Percentiles rank a stretch among this genome's conserved stretches.
These are phyloP conservation scores for Penicillium sp. DNA, from an alignment of 2,329 filamentous ascomycete genomes.

Conservation along the genomic window DNA sequence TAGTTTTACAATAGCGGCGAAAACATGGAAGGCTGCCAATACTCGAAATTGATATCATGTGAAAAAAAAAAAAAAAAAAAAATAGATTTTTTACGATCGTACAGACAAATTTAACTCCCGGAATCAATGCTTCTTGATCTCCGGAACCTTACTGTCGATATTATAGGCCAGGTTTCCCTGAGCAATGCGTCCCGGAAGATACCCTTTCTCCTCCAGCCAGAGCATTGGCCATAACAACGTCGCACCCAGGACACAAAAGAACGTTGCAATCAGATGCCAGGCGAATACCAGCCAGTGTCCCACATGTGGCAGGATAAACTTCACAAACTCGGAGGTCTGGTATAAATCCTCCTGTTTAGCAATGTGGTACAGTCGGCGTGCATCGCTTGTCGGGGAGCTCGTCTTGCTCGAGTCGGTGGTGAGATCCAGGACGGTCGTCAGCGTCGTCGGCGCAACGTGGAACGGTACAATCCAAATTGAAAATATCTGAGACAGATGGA, in stretches of 20 bases:
- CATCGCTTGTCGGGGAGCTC: constrained; percentile 16
- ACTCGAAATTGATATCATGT: background rate
- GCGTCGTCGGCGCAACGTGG: constrained; percentile 62
- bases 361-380: constrained; percentile 62
- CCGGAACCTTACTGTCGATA: constrained; percentile 22
- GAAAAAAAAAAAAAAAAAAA: too few relatives aligned
- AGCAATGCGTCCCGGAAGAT: constrained; percentile 23
- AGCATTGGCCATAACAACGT: constrained; percentile 49
- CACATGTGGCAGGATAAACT: constrained; percentile 63
- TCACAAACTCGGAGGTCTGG: constrained; percentile 68
- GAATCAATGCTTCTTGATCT: constrained; percentile 23
- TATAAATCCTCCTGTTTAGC: constrained; percentile 75
- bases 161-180: constrained; percentile 25
- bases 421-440: constrained; percentile 65
- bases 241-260: constrained; percentile 60
- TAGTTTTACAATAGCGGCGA: background rate
- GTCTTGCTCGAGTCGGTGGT: constrained; percentile 40
- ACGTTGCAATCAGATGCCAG: constrained; percentile 62
- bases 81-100: too few relatives aligned
- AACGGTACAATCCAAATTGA: constrained; percentile 72
- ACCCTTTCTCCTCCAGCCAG: constrained; percentile 45
- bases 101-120: background rate
- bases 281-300: constrained; percentile 54
- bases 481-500: constrained; percentile 70
- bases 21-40: background rate